Base-by-base conservation (phyloP, 148 eudicot species). In the Rhododendron griersonianum region DNA sequence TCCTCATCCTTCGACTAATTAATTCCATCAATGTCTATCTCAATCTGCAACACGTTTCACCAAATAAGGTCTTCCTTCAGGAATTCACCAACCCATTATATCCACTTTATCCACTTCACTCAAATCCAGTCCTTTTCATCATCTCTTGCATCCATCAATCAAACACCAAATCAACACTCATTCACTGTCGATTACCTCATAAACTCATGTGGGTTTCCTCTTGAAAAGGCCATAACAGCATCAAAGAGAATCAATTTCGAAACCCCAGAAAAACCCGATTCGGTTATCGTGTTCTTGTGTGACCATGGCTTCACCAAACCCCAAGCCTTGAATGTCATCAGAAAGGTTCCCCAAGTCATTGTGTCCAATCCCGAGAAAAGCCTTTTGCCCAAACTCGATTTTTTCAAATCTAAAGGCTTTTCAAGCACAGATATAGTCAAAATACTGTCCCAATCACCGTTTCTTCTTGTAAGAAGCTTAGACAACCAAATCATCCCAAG, bases 341-440 rank as follows among this genome's bases (percentile, higher is more conserved):
- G n/a, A 35, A 86, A 21, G 21, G 19, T 10, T 10, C 87, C 87
- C 5, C 4, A 4, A 2, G 18, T 86, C 50, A 51, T 73, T 15
- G 7, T 35, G 2, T 50, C 41, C 47, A 15, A 73, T 37, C 39
- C 53, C 2, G 81, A 81, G 37, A 86, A 41, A 16, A 82, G 85
- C 81, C 75, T 86, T 86, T 81, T 71, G 81, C 87, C 87, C 55
- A 81, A 81, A 53, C 9, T 81, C 18, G n/a, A 81, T 18, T 71
- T 81, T 18, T n/a, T 86, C 2, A 55, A 71, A 3, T 86, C 85
- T 5, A 33, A 19, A 37, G 87, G 87, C 41, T 0, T 86, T 81
- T 81, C 81, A 53, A 73, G 21, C 51, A 0, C 23, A 28, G 87
- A 81, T 4, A 13, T 81, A 37, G 73, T 21, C 30, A 23, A 8